Base-by-base conservation (phyloP, 192 early-diverging fungal species). In the Oehlia diaphana region DNA sequence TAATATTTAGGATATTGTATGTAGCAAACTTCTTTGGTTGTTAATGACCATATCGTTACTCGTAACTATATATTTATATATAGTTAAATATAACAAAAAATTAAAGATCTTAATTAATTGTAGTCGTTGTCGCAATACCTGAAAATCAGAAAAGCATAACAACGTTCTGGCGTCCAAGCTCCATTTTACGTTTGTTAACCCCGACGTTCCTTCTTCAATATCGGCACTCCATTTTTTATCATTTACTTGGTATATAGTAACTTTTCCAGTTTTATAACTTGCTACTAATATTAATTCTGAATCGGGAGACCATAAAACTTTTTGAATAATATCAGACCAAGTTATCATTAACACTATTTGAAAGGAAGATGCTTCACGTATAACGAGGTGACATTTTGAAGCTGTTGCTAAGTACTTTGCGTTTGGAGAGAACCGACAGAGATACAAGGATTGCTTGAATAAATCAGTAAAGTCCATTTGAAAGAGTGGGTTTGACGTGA, bases 1-100 rank as follows among this genome's bases (percentile, higher is more conserved):
- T 72, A 42, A 79, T 82, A 92, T 83, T 94, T 94, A 13, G 92
- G 91, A 80, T 90, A 85, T 79, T 93, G 91, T 13, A 94, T 91
- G 67, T 89, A 91, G n/a, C 61, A 74, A 1, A 85, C 84, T 23
- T 86, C 84, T 47, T 87, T 84, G 35, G 84, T 87, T n/a, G 83
- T 70, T 35, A 94, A 80, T 33, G 88, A 87, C 93, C 93, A 94
- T 44, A 94, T 84, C 2, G 90, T 90, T 61, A 93, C 86, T 21
- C 91, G 83, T 35, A 94, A 81, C 87, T 87, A 62, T 50, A 71
- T 35, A n/a, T 37, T 37, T 70, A 19, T 21, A 67, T 42, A 31
- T n/a, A 63, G 28, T 26, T 63, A 26, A 65, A 66, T n/a, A 50
- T n/a, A 10, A 62, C 9, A 39, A 35, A 63, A 58, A 39, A 39